Evolutionary conservation across 2,329 filamentous ascomycete genomes (phyloP).

Genomic region (Nemania sp.): DNA sequence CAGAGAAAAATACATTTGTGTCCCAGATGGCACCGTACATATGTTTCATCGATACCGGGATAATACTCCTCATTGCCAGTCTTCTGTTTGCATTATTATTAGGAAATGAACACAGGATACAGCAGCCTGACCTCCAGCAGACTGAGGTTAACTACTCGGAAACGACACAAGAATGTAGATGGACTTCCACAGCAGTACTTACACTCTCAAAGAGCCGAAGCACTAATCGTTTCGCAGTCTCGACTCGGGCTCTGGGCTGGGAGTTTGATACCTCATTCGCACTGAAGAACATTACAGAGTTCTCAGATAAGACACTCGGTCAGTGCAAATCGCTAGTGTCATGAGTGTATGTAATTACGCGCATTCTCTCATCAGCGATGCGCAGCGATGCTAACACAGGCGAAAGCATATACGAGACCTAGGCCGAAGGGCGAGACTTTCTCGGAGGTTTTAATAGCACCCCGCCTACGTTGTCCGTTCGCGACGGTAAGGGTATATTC

Average conservation of each 20-base stretch:
- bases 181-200: neutral
- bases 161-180: conserved; percentile 51
- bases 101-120: conserved; percentile 46
- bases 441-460: conserved; percentile 55
- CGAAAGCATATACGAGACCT: conserved; percentile 49
- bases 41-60: conserved; percentile 50
- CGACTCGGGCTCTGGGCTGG: conserved; percentile 51
- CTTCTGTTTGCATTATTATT: conserved; percentile 45
- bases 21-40: conserved; percentile 44
- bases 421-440: conserved; percentile 53
- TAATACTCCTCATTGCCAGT: conserved; percentile 51
- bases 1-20: conserved; percentile 31
- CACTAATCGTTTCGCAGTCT: conserved; percentile 41
- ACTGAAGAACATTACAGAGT: conserved; percentile 53
- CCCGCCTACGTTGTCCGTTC: conserved; percentile 55
- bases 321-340: too few relatives aligned
- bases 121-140: conserved; percentile 47
- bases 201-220: neutral
- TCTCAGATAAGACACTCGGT: conserved; percentile 39
- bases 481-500: conserved; percentile 54
- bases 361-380: too few relatives aligned
- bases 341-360: too few relatives aligned
- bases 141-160: conserved; percentile 55
- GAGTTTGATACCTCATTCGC: conserved; percentile 52
- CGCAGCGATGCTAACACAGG: too few relatives aligned